These are phyloP conservation scores for Geosmithia flava DNA, from an alignment of 2,329 filamentous ascomycete species.

Conservation along the genomic window DNA sequence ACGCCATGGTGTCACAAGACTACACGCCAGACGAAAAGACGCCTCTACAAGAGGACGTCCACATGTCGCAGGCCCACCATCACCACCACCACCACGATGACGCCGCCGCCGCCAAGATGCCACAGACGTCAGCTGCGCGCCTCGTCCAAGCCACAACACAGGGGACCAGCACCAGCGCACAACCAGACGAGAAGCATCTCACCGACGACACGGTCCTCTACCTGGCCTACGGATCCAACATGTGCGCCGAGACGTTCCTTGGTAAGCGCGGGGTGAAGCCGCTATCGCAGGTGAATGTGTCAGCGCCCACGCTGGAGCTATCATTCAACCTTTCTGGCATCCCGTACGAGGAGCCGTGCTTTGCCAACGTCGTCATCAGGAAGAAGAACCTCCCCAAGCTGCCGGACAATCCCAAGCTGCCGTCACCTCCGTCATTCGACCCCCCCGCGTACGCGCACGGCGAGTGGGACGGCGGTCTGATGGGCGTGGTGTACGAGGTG, in stretches of 20 bases:
- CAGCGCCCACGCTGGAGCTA: slow-evolving; percentile 64
- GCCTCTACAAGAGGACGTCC: no score
- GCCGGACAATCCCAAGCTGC: slow-evolving; percentile 5
- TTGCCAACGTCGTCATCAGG: slow-evolving; percentile 65
- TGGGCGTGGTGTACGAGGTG: slow-evolving; percentile 94
- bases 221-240: slow-evolving; percentile 86
- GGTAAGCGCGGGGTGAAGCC: slow-evolving; percentile 69
- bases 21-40: no score
- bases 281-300: slow-evolving; percentile 68
- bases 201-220: slow-evolving; percentile 50
- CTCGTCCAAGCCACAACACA: background rate
- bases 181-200: background rate
- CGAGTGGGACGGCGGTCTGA: slow-evolving; percentile 65
- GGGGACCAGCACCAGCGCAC: no score
- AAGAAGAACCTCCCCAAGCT: slow-evolving; percentile 31
- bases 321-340: slow-evolving; percentile 79
- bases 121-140: slow-evolving; percentile 2
- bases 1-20: no score
- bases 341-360: slow-evolving; percentile 83
- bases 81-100: no score
- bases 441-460: slow-evolving; percentile 3
- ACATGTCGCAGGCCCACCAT: no score
- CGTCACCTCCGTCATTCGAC: slow-evolving; percentile 12
- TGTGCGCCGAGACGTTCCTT: slow-evolving; percentile 68
- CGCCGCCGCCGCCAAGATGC: background rate